Conservation (phyloP, 106 monocot species). For the Dendrobium nobile region DNA sequence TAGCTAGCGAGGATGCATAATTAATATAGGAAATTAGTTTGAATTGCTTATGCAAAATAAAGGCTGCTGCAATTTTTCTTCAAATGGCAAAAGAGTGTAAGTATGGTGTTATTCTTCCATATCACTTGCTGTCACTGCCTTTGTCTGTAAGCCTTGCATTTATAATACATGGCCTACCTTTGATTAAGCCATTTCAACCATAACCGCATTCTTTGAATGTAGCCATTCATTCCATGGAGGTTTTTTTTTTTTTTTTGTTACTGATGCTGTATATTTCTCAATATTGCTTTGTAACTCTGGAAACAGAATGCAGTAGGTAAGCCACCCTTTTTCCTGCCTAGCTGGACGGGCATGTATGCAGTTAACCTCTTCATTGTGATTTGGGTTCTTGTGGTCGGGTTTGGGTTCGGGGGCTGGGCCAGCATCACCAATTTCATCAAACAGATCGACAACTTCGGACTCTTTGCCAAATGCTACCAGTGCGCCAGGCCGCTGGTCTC, state of each 20-base stretch:
- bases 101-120: too few species aligned
- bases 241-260: background rate
- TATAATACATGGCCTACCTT: background rate
- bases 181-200: background rate
- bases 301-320: slow-evolving; percentile 75
- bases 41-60: too few species aligned
- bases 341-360: slow-evolving; percentile 73
- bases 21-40: too few species aligned
- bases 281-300: background rate
- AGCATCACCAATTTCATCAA: slow-evolving; percentile 59
- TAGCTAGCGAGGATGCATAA: too few species aligned
- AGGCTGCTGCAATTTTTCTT: too few species aligned
- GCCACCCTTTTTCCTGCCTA: slow-evolving; percentile 73
- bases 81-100: too few species aligned
- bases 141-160: background rate
- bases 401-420: slow-evolving; percentile 79
- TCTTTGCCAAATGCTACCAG: slow-evolving; percentile 70
- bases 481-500: slow-evolving; percentile 26
- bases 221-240: too few species aligned
- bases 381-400: slow-evolving; percentile 82
- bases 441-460: slow-evolving; percentile 61
- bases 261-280: background rate
- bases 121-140: too few species aligned
- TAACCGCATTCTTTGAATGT: too few species aligned
- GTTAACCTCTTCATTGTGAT: slow-evolving; percentile 66